A percentile compares a stretch with the other conserved stretches of the same genome.
These are phyloP conservation scores for Cetradonia linearis DNA, from an alignment of 495 filamentous ascomycete species.

Conservation along the genomic window DNA sequence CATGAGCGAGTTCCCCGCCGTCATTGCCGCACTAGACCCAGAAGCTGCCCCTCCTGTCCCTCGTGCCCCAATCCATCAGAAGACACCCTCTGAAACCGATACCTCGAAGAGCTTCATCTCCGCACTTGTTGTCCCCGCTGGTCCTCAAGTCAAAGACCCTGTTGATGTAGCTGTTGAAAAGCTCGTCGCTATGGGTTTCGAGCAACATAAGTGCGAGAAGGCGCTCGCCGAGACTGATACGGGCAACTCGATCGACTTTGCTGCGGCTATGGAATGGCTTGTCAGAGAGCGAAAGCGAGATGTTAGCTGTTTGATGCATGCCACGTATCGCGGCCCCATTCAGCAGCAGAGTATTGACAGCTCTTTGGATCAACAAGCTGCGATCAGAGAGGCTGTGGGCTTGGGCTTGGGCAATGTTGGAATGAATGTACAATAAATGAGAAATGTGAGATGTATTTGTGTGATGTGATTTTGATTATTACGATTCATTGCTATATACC, in stretches of 20 bases:
- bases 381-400: conserved; percentile 8
- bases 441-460: background rate
- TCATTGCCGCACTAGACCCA: conserved; percentile 28
- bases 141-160: conserved; percentile 42
- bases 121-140: conserved; percentile 20
- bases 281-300: conserved; percentile 34
- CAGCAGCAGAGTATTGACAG: conserved; percentile 10
- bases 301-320: conserved; percentile 25
- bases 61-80: conserved; percentile 1
- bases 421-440: background rate
- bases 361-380: conserved; percentile 3
- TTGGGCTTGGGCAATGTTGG: background rate
- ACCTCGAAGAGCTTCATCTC: conserved; percentile 23
- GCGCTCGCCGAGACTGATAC: conserved; percentile 44
- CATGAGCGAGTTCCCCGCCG: conserved; percentile 36
- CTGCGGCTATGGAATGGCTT: conserved; percentile 38
- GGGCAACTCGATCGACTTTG: conserved; percentile 41
- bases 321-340: conserved; percentile 19
- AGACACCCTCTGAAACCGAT: conserved; percentile 19
- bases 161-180: conserved; percentile 40
- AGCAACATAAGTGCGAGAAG: conserved; percentile 40
- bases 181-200: conserved; percentile 43
- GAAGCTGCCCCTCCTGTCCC: conserved; percentile 13
- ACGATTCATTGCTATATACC: conserved; percentile 10
- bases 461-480: background rate